Evolutionary conservation across 345 rosid species (phyloP).

Genomic region (Raphanus raphanistrum): DNA sequence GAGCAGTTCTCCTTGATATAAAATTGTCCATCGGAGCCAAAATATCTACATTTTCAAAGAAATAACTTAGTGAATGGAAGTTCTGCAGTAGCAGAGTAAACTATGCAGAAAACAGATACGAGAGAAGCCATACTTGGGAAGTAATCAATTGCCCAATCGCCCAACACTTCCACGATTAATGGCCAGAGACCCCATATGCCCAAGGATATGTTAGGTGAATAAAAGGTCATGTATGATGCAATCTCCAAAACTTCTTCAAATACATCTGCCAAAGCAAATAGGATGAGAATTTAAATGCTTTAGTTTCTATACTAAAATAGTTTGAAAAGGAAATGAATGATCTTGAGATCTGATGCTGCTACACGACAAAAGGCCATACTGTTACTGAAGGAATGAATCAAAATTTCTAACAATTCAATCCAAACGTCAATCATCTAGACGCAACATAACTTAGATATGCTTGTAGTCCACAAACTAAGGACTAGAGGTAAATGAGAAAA

Average conservation of each 20-base stretch:
- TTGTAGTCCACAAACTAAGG: constrained; percentile 6
- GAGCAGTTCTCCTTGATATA: constrained; percentile 88
- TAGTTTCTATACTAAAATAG: not conserved
- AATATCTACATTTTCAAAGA: constrained; percentile 60
- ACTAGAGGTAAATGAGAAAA: constrained; percentile 4
- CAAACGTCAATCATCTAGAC: not conserved
- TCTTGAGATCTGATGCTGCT: constrained; percentile 19
- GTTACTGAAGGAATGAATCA: not conserved
- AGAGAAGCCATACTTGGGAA: constrained; percentile 62
- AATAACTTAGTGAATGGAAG: constrained; percentile 19
- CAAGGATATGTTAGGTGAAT: constrained; percentile 83
- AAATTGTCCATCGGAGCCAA: constrained; percentile 96
- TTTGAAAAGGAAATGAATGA: constrained; percentile 10
- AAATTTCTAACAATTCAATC: not conserved
- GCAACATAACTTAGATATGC: not conserved
- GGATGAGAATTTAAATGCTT: constrained; percentile 18
- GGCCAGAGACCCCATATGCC: constrained; percentile 99
- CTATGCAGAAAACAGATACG: constrained; percentile 10
- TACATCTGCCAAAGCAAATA: constrained; percentile 68
- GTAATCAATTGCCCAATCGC: constrained; percentile 98
- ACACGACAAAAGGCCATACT: constrained; percentile 14
- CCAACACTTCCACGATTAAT: constrained; percentile 86
- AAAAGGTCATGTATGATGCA: constrained; percentile 97
- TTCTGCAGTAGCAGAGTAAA: constrained; percentile 9
- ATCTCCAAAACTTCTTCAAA: constrained; percentile 99